Conservation (phyloP, 352 stramenopile genomes). For the Pythium pyrilobum region DNA sequence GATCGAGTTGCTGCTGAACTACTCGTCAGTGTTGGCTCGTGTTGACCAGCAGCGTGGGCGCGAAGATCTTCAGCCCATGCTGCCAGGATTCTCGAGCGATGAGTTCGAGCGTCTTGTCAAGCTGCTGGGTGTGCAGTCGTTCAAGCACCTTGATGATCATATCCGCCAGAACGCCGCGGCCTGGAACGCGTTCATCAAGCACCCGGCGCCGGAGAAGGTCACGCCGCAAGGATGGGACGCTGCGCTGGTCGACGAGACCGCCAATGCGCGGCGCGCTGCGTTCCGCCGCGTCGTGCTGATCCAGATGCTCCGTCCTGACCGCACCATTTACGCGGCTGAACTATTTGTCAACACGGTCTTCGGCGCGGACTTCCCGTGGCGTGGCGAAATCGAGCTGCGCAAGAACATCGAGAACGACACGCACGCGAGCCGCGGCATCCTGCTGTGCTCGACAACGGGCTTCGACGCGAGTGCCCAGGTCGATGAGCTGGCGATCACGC, state of each 20-base stretch:
- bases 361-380: conserved; percentile 92
- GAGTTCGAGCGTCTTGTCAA: conserved; percentile 87
- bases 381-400: conserved; percentile 91
- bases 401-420: conserved; percentile 92
- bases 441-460: conserved; percentile 96
- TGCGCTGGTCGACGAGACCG: conserved; percentile 23
- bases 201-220: conserved; percentile 62
- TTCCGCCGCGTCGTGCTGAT: conserved; percentile 84
- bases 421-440: conserved; percentile 86
- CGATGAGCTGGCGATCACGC: conserved; percentile 89
- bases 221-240: conserved; percentile 66
- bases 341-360: conserved; percentile 83
- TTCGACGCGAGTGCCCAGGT: conserved; percentile 98
- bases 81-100: conserved; percentile 50
- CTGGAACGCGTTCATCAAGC: conserved; percentile 83
- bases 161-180: conserved; percentile 47
- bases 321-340: conserved; percentile 79
- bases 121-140: conserved; percentile 63
- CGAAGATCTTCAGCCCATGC: conserved; percentile 40
- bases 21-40: conserved; percentile 41
- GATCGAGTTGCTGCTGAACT: conserved; percentile 64
- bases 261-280: conserved; percentile 47
- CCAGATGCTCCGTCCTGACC: conserved; percentile 85
- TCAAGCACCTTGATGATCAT: conserved; percentile 74
- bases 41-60: conserved; percentile 30